phyloP scores from a whole-genome alignment of 1,284 basidiomycete species.

The Hymenochaete sp. region DNA sequence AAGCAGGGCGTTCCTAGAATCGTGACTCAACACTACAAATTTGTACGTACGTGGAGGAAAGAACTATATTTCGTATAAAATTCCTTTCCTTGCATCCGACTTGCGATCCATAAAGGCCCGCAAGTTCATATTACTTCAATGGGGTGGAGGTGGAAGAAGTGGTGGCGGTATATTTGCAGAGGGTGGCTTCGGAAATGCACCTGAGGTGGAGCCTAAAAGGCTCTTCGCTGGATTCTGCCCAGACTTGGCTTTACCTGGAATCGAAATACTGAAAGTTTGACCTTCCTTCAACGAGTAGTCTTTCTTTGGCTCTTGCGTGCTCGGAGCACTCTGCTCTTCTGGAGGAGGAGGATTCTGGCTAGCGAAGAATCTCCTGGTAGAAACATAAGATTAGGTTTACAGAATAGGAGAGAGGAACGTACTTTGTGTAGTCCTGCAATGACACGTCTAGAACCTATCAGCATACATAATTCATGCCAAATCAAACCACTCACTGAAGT shows the following conservation, averaged over 20 bases:
- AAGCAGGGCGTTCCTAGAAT: too few species aligned
- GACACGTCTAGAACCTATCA: constrained; percentile 63
- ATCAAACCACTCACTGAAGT: constrained; percentile 63
- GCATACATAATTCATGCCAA: constrained; percentile 7
- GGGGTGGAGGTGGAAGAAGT: constrained; percentile 68
- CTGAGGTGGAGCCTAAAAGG: constrained; percentile 28
- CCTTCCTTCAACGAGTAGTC: constrained; percentile 96
- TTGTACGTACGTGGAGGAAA: too few species aligned
- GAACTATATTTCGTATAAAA: too few species aligned
- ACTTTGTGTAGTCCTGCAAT: constrained; percentile 94
- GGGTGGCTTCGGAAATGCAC: too few species aligned
- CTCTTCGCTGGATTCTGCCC: constrained; percentile 24
- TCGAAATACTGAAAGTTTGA: constrained; percentile 88
- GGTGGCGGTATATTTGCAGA: constrained; percentile 43
- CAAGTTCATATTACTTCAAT: constrained; percentile 36
- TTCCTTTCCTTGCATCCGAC: too few species aligned
- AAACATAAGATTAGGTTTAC: background rate
- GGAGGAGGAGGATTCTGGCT: constrained; percentile 45
- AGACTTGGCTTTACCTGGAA: constrained; percentile 61
- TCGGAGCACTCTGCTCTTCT: constrained; percentile 39
- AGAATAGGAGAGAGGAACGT: constrained; percentile 22
- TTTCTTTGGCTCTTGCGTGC: constrained; percentile 76
- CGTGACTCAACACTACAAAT: too few species aligned
- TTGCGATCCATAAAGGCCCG: too few species aligned
- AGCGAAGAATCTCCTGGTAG: constrained; percentile 51